Evolutionary conservation across 1,284 basidiomycete genomes (phyloP).

Genomic region (Pyrrhoderma noxium): DNA sequence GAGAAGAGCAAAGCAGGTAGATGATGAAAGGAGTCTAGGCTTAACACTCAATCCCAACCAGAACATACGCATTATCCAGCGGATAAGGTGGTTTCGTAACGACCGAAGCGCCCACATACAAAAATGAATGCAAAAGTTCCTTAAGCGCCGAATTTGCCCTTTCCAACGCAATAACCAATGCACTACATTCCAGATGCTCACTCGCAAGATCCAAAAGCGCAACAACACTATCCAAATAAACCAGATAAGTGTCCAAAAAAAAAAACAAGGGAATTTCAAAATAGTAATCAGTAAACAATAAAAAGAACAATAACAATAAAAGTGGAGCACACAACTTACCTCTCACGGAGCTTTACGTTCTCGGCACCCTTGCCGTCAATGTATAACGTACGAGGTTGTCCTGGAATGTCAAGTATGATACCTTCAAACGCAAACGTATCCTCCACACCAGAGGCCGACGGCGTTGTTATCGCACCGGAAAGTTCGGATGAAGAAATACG

Average conservation of each 20-base stretch:
- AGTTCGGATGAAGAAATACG: slow-evolving; percentile 61
- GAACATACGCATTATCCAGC: slow-evolving; percentile 56
- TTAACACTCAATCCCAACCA: slow-evolving; percentile 72
- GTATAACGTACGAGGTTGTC: slow-evolving; percentile 63
- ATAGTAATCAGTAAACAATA: not conserved
- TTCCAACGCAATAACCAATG: slow-evolving; percentile 70
- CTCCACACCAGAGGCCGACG: not conserved
- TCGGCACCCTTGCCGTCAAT: slow-evolving; percentile 76
- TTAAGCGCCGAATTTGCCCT: slow-evolving; percentile 49
- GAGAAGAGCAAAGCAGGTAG: no score
- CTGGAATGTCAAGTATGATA: slow-evolving; percentile 67
- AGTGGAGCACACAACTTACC: slow-evolving; percentile 55
- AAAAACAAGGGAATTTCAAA: not conserved
- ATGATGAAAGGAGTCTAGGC: no score
- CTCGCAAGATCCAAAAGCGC: slow-evolving; percentile 77
- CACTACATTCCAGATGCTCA: slow-evolving; percentile 65
- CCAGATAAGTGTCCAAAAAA: slow-evolving; percentile 3
- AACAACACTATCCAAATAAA: slow-evolving; percentile 49
- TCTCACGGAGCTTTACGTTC: slow-evolving; percentile 69
- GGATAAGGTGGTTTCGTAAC: slow-evolving; percentile 70
- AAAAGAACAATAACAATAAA: slow-evolving; percentile 7
- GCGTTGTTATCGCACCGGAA: no score
- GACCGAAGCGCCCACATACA: slow-evolving; percentile 76
- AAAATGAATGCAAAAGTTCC: slow-evolving; percentile 66
- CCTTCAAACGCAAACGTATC: slow-evolving; percentile 53